Evolutionary conservation across 192 early-diverging fungal species (phyloP).

Genomic region (Backusella morwellensis): DNA sequence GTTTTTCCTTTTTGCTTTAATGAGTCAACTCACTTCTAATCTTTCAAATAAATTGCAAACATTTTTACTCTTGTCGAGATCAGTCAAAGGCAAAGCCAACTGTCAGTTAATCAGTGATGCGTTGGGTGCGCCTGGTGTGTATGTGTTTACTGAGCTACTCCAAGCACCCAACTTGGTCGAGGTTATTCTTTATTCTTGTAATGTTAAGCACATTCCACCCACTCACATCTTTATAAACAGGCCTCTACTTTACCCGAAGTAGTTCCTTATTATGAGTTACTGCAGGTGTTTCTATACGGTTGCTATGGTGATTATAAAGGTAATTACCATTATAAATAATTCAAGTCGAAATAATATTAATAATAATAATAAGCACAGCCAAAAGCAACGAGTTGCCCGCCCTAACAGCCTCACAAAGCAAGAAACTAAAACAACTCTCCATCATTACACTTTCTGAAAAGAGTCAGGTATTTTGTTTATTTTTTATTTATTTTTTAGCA

Average conservation of each 20-base stretch:
- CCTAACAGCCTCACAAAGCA: constrained; percentile 45
- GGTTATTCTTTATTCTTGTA: constrained; percentile 31
- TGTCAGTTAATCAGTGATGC: constrained; percentile 72
- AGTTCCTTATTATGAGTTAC: constrained; percentile 48
- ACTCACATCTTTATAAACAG: constrained; percentile 25
- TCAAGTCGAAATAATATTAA: background rate
- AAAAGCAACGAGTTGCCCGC: constrained; percentile 45
- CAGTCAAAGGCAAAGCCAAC: constrained; percentile 71
- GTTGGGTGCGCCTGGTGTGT: constrained; percentile 66
- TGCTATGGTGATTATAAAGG: constrained; percentile 77
- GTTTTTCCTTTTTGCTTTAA: background rate
- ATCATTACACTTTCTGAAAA: constrained; percentile 72
- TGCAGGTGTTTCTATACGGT: constrained; percentile 81
- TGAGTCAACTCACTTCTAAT: background rate
- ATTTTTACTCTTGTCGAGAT: constrained; percentile 73
- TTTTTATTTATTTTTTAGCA: constrained; percentile 11
- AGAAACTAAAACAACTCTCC: constrained; percentile 72
- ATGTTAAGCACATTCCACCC: background rate
- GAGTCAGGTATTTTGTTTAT: constrained; percentile 42
- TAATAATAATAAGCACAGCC: constrained; percentile 28
- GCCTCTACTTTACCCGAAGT: constrained; percentile 47
- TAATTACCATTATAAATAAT: constrained; percentile 21
- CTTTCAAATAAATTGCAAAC: constrained; percentile 48
- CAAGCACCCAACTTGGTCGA: constrained; percentile 67
- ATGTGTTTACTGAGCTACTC: constrained; percentile 77